Percentiles rank a stretch among this genome's conserved stretches.
These are phyloP conservation scores for Excoecaria cochinchinensis DNA, from an alignment of 345 rosid genomes.

Conservation along the genomic window DNA sequence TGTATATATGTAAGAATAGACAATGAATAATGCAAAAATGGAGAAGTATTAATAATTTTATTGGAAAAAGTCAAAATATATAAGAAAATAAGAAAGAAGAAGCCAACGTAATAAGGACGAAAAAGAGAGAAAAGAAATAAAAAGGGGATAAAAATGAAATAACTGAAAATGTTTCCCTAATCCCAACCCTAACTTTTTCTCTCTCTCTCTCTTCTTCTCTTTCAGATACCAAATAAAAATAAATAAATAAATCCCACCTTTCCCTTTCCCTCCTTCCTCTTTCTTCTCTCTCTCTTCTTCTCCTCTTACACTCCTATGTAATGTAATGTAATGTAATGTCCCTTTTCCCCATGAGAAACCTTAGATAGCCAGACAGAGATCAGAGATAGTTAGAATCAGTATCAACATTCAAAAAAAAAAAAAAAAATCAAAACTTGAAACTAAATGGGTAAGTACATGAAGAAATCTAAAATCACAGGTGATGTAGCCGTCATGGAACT, in stretches of 20 bases:
- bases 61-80: no score
- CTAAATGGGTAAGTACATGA: slow-evolving; percentile 66
- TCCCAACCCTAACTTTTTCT: slow-evolving; percentile 35
- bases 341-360: slow-evolving; percentile 6
- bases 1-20: no score
- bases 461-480: slow-evolving; percentile 48
- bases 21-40: no score
- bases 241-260: not conserved
- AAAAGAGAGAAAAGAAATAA: not conserved
- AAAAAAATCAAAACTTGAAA: no score
- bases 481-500: slow-evolving; percentile 41
- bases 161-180: slow-evolving; percentile 6
- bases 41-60: no score
- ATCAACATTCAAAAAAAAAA: no score
- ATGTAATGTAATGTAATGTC: not conserved
- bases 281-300: not conserved
- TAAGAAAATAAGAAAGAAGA: no score
- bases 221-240: not conserved
- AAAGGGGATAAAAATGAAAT: not conserved
- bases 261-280: not conserved
- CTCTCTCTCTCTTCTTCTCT: not conserved
- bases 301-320: no score
- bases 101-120: not conserved
- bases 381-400: not conserved
- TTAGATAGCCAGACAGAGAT: not conserved